A percentile compares a stretch with the other conserved stretches of the same genome.
phyloP scores from a whole-genome alignment of 805 yeast genomes.

The Zygosaccharomyces siamensis region DNA sequence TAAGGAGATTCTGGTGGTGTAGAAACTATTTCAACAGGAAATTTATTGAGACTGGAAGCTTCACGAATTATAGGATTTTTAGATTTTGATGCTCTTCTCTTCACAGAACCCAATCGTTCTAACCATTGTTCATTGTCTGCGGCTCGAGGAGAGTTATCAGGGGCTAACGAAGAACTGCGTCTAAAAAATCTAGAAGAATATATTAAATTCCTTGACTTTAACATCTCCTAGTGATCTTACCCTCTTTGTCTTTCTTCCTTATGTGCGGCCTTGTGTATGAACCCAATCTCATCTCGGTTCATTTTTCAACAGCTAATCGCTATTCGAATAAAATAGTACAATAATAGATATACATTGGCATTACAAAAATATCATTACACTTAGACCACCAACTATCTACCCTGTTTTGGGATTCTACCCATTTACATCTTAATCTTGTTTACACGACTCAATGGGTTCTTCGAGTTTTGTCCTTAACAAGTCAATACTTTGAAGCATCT shows the following conservation, averaged over 20 bases:
- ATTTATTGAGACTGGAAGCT: conserved; percentile 1
- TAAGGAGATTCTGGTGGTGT: conserved; percentile 22
- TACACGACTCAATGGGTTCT: background rate
- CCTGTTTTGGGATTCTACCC: background rate
- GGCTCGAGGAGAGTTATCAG: conserved; percentile 41
- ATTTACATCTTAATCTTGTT: conserved; percentile 5
- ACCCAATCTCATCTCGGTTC: background rate
- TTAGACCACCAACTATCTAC: background rate
- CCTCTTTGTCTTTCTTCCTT: background rate
- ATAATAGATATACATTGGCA: background rate
- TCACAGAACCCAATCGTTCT: conserved; percentile 18
- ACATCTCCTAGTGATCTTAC: background rate
- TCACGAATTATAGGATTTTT: background rate
- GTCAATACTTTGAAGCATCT: conserved; percentile 27
- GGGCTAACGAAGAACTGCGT: conserved; percentile 16
- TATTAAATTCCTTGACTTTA: background rate
- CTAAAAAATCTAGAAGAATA: conserved; percentile 1
- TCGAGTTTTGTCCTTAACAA: conserved; percentile 17
- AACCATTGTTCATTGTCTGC: conserved; percentile 43
- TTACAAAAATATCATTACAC: background rate
- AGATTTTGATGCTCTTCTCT: background rate
- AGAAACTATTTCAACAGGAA: conserved; percentile 16
- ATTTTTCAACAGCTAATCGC: background rate
- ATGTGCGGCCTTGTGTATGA: background rate
- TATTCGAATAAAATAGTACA: background rate